Conservation (phyloP, 768 basidiomycete genomes). For the Rossbeevera mucosa region DNA sequence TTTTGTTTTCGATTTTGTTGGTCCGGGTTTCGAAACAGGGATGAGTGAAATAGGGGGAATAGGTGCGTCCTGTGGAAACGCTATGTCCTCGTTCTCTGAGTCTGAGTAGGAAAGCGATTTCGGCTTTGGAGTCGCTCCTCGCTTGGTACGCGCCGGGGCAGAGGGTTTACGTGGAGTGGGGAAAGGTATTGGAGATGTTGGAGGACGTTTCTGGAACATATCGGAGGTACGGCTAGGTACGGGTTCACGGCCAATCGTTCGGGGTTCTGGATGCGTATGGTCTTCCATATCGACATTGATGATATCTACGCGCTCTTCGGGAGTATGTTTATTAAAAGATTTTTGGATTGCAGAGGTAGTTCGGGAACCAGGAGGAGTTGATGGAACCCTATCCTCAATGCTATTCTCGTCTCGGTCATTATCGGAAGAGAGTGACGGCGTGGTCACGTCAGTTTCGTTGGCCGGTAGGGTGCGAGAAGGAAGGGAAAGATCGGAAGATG, state of each 20-base stretch:
- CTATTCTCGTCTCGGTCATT: conserved; percentile 52
- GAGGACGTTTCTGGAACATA: conserved; percentile 56
- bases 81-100: conserved; percentile 27
- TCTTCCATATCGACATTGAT: conserved; percentile 38
- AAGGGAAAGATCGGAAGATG: conserved; percentile 23
- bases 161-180: conserved; percentile 49
- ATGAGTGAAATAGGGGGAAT: conserved; percentile 25
- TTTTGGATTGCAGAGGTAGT: conserved; percentile 1
- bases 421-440: conserved; percentile 74
- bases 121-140: conserved; percentile 30
- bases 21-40: conserved; percentile 10
- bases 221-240: conserved; percentile 25
- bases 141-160: conserved; percentile 51
- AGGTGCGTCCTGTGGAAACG: neutral
- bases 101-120: conserved; percentile 9
- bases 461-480: conserved; percentile 26
- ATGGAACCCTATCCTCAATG: conserved; percentile 43
- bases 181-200: conserved; percentile 58
- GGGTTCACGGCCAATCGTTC: conserved; percentile 6
- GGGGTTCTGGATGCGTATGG: conserved; percentile 8
- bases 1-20: conserved; percentile 16
- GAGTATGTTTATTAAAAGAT: neutral
- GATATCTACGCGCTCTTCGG: conserved; percentile 21
- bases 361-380: conserved; percentile 47
- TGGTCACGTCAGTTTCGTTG: conserved; percentile 42